phyloP scores from a whole-genome alignment of 2,329 filamentous ascomycete species.

The Ascochyta pisi region DNA sequence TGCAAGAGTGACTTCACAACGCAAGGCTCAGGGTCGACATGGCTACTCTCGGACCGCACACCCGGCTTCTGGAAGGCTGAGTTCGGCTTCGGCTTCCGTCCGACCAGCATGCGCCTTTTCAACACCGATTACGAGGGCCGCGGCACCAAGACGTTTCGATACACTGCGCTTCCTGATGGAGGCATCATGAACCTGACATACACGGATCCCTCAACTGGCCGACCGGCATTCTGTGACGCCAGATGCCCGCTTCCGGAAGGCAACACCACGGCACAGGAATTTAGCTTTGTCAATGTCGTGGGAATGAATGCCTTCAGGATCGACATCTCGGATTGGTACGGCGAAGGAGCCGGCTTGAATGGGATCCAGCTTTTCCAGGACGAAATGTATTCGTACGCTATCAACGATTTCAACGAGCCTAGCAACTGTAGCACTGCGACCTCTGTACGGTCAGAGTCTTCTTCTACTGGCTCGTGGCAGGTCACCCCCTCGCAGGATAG shows the following conservation, averaged over 20 bases:
- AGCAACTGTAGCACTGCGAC: conserved; percentile 71
- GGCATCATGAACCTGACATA: conserved; percentile 98
- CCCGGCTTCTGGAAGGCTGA: conserved; percentile 83
- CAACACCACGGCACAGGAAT: conserved; percentile 81
- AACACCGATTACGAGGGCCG: conserved; percentile 86
- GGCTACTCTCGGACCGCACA: conserved; percentile 77
- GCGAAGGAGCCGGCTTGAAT: conserved; percentile 80
- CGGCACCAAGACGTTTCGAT: conserved; percentile 87
- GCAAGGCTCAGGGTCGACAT: conserved; percentile 77
- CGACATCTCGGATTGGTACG: conserved; percentile 88
- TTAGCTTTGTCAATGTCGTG: conserved; percentile 88
- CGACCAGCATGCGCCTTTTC: conserved; percentile 84
- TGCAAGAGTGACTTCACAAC: conserved; percentile 72
- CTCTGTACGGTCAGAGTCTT: conserved; percentile 64
- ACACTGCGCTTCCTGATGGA: conserved; percentile 81
- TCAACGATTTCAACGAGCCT: conserved; percentile 88
- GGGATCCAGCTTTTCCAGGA: conserved; percentile 89
- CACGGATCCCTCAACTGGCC: conserved; percentile 71
- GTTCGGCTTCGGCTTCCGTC: conserved; percentile 84
- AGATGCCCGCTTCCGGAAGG: conserved; percentile 80
- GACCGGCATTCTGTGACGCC: conserved; percentile 76
- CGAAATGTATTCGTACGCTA: conserved; percentile 83
- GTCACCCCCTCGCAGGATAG: conserved; percentile 72
- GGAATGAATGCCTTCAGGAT: conserved; percentile 88
- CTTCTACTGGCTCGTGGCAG: conserved; percentile 76